phyloP scores from a whole-genome alignment of 2,329 filamentous ascomycete species.

The Microdochium nivale region DNA sequence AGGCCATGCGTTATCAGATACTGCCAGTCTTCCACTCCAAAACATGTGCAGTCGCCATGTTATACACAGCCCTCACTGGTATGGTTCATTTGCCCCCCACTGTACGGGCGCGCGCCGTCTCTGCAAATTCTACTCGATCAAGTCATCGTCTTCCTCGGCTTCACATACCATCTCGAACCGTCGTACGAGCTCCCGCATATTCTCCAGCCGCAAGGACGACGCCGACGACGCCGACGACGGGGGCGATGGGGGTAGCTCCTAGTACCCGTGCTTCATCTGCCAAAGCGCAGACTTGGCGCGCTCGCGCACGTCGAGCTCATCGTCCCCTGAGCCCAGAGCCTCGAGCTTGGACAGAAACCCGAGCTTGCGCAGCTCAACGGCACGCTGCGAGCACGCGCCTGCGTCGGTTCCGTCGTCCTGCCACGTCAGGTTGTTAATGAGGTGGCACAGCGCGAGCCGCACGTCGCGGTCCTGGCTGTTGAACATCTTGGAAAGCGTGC shows the following conservation, averaged over 20 bases:
- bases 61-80: no score
- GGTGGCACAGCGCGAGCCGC: constrained; percentile 70
- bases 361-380: constrained; percentile 58
- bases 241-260: not conserved
- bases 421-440: constrained; percentile 80
- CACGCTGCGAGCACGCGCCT: constrained; percentile 56
- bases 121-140: no score
- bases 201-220: no score
- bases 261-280: constrained; percentile 49
- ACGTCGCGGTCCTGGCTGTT: constrained; percentile 65
- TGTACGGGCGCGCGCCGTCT: no score
- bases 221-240: not conserved
- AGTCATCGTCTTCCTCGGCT: no score
- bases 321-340: constrained; percentile 53
- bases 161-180: no score
- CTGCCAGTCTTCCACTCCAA: no score
- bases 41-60: no score
- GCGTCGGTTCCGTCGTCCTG: constrained; percentile 65
- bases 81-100: no score
- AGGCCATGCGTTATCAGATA: no score
- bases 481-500: constrained; percentile 64
- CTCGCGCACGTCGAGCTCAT: constrained; percentile 75
- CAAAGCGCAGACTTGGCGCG: constrained; percentile 71
- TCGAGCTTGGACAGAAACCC: constrained; percentile 63
- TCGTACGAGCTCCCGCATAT: no score